Conservation (phyloP, 1,139 yeast genomes). For the Pneumocystis canis region DNA sequence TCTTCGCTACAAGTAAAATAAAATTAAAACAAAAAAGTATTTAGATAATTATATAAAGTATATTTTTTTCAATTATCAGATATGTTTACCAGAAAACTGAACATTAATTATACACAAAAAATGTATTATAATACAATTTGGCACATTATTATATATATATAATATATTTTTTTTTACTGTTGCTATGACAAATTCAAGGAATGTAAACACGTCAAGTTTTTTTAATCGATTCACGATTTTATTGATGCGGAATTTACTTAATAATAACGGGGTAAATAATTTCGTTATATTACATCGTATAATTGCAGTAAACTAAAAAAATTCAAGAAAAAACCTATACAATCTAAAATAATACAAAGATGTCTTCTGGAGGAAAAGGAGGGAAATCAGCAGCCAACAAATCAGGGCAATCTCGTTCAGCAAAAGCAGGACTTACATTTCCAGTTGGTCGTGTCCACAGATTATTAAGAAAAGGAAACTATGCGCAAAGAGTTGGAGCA, state of each 20-base stretch:
- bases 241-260: constrained; percentile 1
- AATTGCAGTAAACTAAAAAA: neutral
- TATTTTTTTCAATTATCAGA: neutral
- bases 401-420: constrained; percentile 89
- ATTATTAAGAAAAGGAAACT: constrained; percentile 87
- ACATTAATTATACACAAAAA: neutral
- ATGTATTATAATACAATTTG: neutral
- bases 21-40: neutral
- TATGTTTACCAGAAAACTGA: neutral
- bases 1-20: neutral
- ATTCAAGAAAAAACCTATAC: neutral
- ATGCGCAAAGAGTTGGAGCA: neutral
- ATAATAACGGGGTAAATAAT: neutral
- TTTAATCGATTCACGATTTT: neutral
- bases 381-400: constrained; percentile 63
- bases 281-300: neutral
- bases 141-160: neutral
- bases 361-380: constrained; percentile 82
- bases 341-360: neutral
- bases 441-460: constrained; percentile 99
- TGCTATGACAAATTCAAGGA: neutral
- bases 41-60: neutral
- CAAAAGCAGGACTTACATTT: constrained; percentile 97
- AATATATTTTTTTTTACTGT: neutral
- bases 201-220: neutral